phyloP scores from a whole-genome alignment of 257 asterid species.

The Knoxia roxburghii region DNA sequence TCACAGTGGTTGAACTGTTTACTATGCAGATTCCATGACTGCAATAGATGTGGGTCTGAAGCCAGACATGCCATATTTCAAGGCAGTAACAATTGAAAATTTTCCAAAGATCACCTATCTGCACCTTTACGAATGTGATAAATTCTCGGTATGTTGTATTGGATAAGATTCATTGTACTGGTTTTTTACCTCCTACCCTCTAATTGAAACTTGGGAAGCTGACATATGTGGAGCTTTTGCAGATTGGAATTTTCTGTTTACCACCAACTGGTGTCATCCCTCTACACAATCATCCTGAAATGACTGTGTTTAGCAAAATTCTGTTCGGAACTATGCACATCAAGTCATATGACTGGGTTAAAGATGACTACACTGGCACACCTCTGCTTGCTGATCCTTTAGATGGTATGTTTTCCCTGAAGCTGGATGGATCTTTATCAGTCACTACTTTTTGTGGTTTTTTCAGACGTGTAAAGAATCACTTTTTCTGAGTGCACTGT shows the following conservation, averaged over 20 bases:
- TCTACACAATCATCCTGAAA: slow-evolving; percentile 89
- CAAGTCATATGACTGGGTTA: slow-evolving; percentile 71
- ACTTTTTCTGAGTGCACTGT: background rate
- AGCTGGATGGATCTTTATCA: background rate
- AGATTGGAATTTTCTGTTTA: slow-evolving; percentile 94
- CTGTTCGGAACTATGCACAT: slow-evolving; percentile 89
- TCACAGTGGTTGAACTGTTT: background rate
- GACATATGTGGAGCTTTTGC: slow-evolving; percentile 14
- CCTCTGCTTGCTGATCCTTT: slow-evolving; percentile 15
- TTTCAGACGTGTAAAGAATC: background rate
- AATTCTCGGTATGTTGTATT: slow-evolving; percentile 60
- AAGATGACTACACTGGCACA: slow-evolving; percentile 17
- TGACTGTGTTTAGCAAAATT: slow-evolving; percentile 91
- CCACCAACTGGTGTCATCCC: slow-evolving; percentile 86
- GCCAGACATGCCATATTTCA: slow-evolving; percentile 54
- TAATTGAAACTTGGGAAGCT: background rate
- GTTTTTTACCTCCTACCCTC: background rate
- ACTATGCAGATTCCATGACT: slow-evolving; percentile 54
- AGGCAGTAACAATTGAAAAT: slow-evolving; percentile 21
- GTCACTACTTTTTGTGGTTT: background rate
- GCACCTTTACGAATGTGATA: slow-evolving; percentile 58
- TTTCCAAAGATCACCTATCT: slow-evolving; percentile 59
- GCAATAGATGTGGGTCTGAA: slow-evolving; percentile 54
- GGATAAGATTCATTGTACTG: background rate
- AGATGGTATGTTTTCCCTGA: slow-evolving; percentile 31